Evolutionary conservation across 805 yeast species (phyloP).

Genomic region (Torulaspora quercuum): DNA sequence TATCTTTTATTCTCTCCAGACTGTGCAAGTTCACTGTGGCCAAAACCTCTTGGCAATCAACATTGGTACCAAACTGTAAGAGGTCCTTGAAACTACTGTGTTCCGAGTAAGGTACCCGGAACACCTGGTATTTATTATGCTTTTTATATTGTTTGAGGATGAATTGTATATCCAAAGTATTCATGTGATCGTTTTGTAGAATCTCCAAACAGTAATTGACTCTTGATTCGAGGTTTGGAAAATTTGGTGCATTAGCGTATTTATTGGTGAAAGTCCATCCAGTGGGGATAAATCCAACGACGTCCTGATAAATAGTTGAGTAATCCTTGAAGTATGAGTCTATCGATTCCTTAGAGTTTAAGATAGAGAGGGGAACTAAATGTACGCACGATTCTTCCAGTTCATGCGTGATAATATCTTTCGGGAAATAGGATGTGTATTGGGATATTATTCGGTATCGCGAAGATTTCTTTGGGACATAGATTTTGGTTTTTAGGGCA

Average conservation of each 20-base stretch:
- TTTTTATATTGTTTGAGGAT: constrained; percentile 35
- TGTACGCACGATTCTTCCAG: constrained; percentile 59
- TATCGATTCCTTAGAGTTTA: constrained; percentile 38
- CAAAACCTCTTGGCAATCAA: constrained; percentile 52
- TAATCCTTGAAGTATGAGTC: constrained; percentile 27
- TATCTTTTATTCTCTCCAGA: constrained; percentile 27
- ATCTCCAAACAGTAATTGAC: constrained; percentile 18
- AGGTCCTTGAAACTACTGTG: constrained; percentile 88
- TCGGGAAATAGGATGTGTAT: constrained; percentile 45
- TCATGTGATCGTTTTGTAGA: constrained; percentile 14
- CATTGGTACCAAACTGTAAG: constrained; percentile 53
- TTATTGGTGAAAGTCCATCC: constrained; percentile 72
- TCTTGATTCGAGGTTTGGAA: constrained; percentile 18
- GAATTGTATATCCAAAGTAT: constrained; percentile 19
- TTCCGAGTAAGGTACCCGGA: constrained; percentile 83
- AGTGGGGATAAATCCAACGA: constrained; percentile 79
- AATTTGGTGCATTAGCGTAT: constrained; percentile 16
- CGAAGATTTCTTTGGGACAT: constrained; percentile 35
- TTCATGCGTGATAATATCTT: constrained; percentile 43
- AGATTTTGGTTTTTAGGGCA: constrained; percentile 50
- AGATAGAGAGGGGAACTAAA: constrained; percentile 63
- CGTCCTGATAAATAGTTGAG: constrained; percentile 26
- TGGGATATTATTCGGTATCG: constrained; percentile 47
- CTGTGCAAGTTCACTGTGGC: constrained; percentile 69
- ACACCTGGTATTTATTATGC: constrained; percentile 43